Base-by-base conservation (phyloP, 163 green algal species). In the Scenedesmus sp. region DNA sequence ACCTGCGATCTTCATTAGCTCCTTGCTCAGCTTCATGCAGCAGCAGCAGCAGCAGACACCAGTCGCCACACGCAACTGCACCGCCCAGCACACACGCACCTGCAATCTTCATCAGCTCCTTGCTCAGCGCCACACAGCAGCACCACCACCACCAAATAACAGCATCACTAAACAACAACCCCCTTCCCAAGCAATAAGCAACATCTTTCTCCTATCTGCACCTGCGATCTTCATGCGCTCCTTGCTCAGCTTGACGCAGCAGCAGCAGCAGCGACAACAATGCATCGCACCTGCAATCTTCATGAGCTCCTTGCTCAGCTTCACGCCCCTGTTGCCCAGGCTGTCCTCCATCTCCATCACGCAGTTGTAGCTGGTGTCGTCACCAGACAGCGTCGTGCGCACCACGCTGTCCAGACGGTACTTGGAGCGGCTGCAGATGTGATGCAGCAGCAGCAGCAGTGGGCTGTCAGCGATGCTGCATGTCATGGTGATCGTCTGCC, bases 301-400 rank as follows among this genome's bases (percentile, higher is more conserved):
- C 93, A 98, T 98, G n/a, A 98, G 94, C 83, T 98, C 95, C 96
- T 99, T 99, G 77, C 93, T 95, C 12, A 99, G 94, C 66, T 93
- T 88, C 54, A 97, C 93, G 16, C 95, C 97, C 23, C 96, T 91
- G 12, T 96, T 93, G 23, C 95, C 95, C 4, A 96, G 77, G 1
- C 93, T 86, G 92, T 99, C 98, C 95, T 99, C 97, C 88, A 94
- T 94, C 96, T 99, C 97, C 93, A 96, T 98, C 54, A 99, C 97
- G 93, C 98, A 99, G 60, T 95, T 92, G 95, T 98, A 99, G 57
- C 96, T 96, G 4, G 94, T 94, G 81, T 99, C 97, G 83, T 98
- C 96, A 55, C 96, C 96, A 15, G 97, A 97, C 95, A 98, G 97
- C 94, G 99, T 97, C 1, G 98, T 99, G 87, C 98, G 95, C 87